These are phyloP conservation scores for Ceriops tagal DNA, from an alignment of 345 rosid species.

Conservation along the genomic window DNA sequence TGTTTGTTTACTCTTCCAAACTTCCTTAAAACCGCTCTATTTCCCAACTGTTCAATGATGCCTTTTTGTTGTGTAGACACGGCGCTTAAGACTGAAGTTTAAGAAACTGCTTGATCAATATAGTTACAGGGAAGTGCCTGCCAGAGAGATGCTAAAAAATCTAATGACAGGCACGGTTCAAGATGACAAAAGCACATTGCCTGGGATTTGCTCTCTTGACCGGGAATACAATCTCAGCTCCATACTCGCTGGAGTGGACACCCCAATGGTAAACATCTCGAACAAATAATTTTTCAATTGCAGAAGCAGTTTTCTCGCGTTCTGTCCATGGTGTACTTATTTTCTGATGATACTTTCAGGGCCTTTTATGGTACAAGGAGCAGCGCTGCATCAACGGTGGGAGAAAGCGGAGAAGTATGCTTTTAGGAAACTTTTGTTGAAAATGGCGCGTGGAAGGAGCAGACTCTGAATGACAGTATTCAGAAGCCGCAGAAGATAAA, in stretches of 20 bases:
- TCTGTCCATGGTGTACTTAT: background rate
- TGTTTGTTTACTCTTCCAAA: background rate
- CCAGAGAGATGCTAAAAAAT: conserved; percentile 45
- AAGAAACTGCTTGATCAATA: conserved; percentile 37
- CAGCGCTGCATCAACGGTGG: conserved; percentile 41
- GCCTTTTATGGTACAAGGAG: conserved; percentile 57
- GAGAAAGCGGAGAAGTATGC: conserved; percentile 39
- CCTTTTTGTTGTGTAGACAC: conserved; percentile 35
- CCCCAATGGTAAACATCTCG: conserved; percentile 44
- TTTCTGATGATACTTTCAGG: conserved; percentile 29
- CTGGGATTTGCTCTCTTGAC: conserved; percentile 54
- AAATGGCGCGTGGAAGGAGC: conserved; percentile 51
- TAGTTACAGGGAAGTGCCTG: conserved; percentile 27
- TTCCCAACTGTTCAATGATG: background rate
- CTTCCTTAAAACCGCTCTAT: background rate
- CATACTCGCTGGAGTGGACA: conserved; percentile 45
- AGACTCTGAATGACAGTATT: conserved; percentile 32
- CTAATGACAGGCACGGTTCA: conserved; percentile 53
- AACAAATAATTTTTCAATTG: background rate
- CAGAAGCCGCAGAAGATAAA: conserved; percentile 28
- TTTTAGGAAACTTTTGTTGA: conserved; percentile 52
- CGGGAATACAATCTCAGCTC: conserved; percentile 54
- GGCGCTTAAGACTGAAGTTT: conserved; percentile 37
- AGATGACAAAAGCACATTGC: conserved; percentile 51
- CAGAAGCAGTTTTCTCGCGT: background rate